Conservation (phyloP, 306 rosid species). For the Ziziphus jujuba region DNA sequence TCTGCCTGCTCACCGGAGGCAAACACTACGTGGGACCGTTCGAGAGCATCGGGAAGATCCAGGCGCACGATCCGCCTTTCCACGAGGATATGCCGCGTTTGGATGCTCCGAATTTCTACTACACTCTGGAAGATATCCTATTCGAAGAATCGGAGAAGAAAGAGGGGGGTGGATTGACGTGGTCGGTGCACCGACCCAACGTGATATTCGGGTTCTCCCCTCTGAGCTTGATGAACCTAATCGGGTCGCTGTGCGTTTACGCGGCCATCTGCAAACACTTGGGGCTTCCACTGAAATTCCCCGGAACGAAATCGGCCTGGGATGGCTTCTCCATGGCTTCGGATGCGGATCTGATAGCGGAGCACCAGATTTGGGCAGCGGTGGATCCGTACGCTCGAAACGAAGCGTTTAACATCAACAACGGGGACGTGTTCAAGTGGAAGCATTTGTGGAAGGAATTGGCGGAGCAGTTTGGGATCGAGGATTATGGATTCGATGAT, state of each 20-base stretch:
- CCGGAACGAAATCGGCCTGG: conserved; percentile 46
- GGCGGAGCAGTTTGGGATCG: conserved; percentile 58
- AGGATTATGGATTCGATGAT: conserved; percentile 46
- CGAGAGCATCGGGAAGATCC: conserved; percentile 37
- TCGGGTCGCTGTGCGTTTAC: conserved; percentile 43
- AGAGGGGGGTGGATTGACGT: conserved; percentile 34
- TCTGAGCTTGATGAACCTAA: conserved; percentile 46
- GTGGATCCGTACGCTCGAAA: conserved; percentile 52
- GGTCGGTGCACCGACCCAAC: conserved; percentile 54
- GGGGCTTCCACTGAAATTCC: conserved; percentile 48
- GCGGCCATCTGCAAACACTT: conserved; percentile 59
- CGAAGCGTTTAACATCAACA: conserved; percentile 48
- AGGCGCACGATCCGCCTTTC: conserved; percentile 45
- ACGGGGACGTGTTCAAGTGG: conserved; percentile 61
- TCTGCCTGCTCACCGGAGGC: conserved; percentile 52
- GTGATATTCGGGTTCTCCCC: conserved; percentile 56
- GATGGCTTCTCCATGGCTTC: conserved; percentile 33
- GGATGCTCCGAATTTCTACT: conserved; percentile 47
- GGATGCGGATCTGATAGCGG: conserved; percentile 61
- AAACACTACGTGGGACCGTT: conserved; percentile 51
- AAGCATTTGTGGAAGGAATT: conserved; percentile 58
- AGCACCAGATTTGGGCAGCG: conserved; percentile 65
- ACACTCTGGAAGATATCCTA: conserved; percentile 46
- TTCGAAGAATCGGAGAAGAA: conserved; percentile 41
- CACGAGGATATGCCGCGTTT: conserved; percentile 55